phyloP scores from a whole-genome alignment of 192 early-diverging fungal genomes.

The Gigaspora rosea region DNA sequence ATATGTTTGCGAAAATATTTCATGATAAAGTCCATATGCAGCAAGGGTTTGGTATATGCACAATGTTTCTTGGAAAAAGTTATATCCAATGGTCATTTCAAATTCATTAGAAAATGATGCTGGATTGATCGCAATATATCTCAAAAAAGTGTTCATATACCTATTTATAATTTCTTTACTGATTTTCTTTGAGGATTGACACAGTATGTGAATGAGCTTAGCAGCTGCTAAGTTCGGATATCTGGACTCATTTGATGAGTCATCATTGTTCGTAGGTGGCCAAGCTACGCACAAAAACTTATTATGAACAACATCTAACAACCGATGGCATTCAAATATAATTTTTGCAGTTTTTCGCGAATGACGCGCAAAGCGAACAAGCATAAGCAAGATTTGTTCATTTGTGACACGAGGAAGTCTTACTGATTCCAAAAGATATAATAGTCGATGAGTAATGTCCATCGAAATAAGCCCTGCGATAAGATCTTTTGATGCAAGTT shows the following conservation, averaged over 20 bases:
- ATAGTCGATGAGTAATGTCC: conserved; percentile 57
- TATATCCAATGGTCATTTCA: conserved; percentile 33
- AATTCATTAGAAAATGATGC: conserved; percentile 16
- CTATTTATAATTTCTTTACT: conserved; percentile 46
- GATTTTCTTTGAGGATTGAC: conserved; percentile 44
- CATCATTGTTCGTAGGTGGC: conserved; percentile 39
- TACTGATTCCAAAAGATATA: conserved; percentile 53
- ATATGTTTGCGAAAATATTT: conserved; percentile 24
- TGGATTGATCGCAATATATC: conserved; percentile 49
- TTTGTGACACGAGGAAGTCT: conserved; percentile 41
- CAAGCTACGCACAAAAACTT: conserved; percentile 45
- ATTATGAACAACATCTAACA: conserved; percentile 47
- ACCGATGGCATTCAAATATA: conserved; percentile 49
- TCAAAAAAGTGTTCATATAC: conserved; percentile 45
- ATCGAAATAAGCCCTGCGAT: conserved; percentile 62
- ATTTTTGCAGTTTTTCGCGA: conserved; percentile 44
- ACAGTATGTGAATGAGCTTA: conserved; percentile 41
- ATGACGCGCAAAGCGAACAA: conserved; percentile 49
- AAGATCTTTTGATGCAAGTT: conserved; percentile 54
- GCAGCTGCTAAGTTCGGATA: conserved; percentile 37
- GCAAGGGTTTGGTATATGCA: conserved; percentile 45
- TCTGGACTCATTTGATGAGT: background rate
- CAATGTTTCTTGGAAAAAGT: conserved; percentile 45
- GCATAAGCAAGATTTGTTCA: conserved; percentile 50
- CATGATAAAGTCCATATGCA: conserved; percentile 53